Base-by-base conservation (phyloP, 805 yeast species). In the Pichia deserticola region DNA sequence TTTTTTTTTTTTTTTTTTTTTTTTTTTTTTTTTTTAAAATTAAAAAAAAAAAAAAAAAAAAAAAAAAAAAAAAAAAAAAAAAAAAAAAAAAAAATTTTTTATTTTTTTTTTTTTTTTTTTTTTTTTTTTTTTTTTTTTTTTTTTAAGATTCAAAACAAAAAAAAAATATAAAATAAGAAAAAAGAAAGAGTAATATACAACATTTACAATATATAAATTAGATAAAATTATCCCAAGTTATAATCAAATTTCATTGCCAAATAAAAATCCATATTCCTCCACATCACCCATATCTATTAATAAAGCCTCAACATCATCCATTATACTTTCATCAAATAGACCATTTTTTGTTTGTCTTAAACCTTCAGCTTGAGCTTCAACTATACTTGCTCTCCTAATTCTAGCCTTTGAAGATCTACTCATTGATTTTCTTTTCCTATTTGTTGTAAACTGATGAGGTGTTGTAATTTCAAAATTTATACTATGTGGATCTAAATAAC, bases 361-460 rank as follows among this genome's bases (percentile, higher is more conserved):
- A 10, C 90, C 90, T 61, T 86, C 92, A 9, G 81, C 77, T 8
- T 82, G 84, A 5, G 93, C 90, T 57, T 85, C 93, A 2, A 74
- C 84, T 47, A 80, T 75, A 51, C 87, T 81, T 44, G 84, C 83
- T 57, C 86, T 72, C 62, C 89, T 75, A 58, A 80, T 64, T 61
- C 70, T 65, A 5, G 60, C 51, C 51, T 56, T 59, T 15, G 53
- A 56, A n/a, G 56, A 47, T 20, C 48, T 35, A 40, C 51, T 49
- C 39, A 49, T 45, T 25, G 51, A 48, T 48, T 48, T 48, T 8
- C 51, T 29, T 13, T 43, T 43, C 4, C 51, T 39, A 9, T 38
- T 20, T 8, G 45, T 28, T 43, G 47, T 37, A 3, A 42, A 33
- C 10, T 32, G 42, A 13, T 37, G 43, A 33, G 51, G 51, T 12